phyloP scores from a whole-genome alignment of 805 yeast genomes.

The Candida railenensis region DNA sequence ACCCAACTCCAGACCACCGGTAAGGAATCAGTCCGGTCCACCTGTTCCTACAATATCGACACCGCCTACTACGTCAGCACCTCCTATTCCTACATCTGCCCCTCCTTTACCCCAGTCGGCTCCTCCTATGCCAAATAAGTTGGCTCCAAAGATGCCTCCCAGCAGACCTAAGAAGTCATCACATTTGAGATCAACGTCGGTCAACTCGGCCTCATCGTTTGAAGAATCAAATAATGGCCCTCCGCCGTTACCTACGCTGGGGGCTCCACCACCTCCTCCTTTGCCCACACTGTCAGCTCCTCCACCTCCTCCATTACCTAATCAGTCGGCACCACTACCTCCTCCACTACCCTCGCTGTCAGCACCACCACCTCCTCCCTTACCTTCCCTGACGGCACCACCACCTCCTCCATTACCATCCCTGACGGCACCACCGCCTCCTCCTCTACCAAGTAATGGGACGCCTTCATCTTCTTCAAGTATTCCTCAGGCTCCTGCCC shows the following conservation, averaged over 20 bases:
- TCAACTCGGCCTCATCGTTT: constrained; percentile 17
- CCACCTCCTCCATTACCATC: constrained; percentile 16
- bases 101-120: constrained; percentile 13
- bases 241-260: constrained; percentile 9
- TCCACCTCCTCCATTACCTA: constrained; percentile 11
- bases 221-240: constrained; percentile 6
- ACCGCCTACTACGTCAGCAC: constrained; percentile 12
- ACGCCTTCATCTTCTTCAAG: constrained; percentile 2
- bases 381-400: constrained; percentile 13
- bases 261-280: constrained; percentile 13
- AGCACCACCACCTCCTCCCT: constrained; percentile 19
- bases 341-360: constrained; percentile 4
- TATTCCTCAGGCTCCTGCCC: constrained; percentile 10
- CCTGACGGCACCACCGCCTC: constrained; percentile 11
- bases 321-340: neutral
- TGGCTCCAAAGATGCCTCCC: constrained; percentile 37
- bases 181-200: constrained; percentile 27
- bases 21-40: constrained; percentile 7
- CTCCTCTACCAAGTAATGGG: constrained; percentile 6
- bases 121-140: constrained; percentile 1
- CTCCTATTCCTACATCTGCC: constrained; percentile 14
- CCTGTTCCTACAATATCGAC: constrained; percentile 13
- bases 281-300: constrained; percentile 1
- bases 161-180: constrained; percentile 38
- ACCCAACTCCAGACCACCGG: constrained; percentile 12